Evolutionary conservation across 2,329 filamentous ascomycete genomes (phyloP).

Genomic region (Phaeosphaeriaceae sp.): DNA sequence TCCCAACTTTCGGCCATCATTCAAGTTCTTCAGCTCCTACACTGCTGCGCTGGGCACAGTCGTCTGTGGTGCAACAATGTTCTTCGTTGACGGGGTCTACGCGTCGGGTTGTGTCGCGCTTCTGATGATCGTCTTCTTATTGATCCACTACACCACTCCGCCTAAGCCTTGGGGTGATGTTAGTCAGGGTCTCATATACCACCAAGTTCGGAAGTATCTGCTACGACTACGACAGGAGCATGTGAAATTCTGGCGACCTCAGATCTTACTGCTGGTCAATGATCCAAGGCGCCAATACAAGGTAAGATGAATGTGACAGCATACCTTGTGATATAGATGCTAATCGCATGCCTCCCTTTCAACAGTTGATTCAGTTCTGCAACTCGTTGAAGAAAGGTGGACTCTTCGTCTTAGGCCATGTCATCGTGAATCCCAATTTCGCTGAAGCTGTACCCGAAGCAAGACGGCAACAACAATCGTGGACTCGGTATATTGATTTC

Average conservation of each 20-base stretch:
- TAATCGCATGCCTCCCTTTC: not conserved
- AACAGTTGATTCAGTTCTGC: conserved; percentile 80
- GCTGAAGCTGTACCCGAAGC: conserved; percentile 80
- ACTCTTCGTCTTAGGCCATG: conserved; percentile 84
- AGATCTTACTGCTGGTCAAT: conserved; percentile 85
- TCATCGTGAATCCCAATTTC: conserved; percentile 87
- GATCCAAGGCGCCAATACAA: conserved; percentile 82
- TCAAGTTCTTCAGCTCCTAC: conserved; percentile 88
- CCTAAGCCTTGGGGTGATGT: conserved; percentile 92
- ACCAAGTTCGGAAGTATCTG: conserved; percentile 87
- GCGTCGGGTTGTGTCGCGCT: conserved; percentile 78
- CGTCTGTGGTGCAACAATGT: conserved; percentile 83
- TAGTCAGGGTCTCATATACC: conserved; percentile 86
- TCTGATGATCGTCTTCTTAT: conserved; percentile 77
- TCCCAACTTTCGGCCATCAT: conserved; percentile 87
- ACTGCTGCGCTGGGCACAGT: conserved; percentile 78
- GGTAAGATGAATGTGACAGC: not conserved
- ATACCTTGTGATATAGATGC: not conserved
- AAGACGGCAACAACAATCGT: conserved; percentile 79
- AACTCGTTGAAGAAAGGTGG: conserved; percentile 90
- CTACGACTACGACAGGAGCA: conserved; percentile 85
- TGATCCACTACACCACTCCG: conserved; percentile 86
- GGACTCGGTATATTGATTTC: conserved; percentile 87
- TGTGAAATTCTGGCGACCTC: conserved; percentile 92
- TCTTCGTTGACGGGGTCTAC: conserved; percentile 85